Evolutionary conservation across 257 asterid species (phyloP).

Genomic region (Solanum ossicruentum): DNA sequence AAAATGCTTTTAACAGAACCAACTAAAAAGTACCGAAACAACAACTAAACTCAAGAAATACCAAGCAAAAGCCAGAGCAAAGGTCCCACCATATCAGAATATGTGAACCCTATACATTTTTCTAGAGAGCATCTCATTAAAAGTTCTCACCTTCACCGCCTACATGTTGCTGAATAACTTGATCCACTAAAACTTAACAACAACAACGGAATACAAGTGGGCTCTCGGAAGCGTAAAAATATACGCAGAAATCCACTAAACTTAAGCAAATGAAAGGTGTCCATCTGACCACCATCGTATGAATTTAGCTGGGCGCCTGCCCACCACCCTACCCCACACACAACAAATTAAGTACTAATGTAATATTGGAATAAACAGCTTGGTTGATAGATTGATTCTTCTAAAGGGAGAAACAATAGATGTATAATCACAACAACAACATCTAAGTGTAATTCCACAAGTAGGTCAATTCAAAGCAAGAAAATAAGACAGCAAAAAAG

Average conservation of each 20-base stretch:
- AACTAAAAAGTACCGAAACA: not conserved
- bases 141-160: not conserved
- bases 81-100: not conserved
- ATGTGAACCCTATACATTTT: not conserved
- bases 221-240: too few species aligned
- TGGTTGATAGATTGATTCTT: not conserved
- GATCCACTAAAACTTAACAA: not conserved
- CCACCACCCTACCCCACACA: too few species aligned
- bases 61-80: not conserved
- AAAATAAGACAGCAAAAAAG: not conserved
- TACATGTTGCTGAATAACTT: not conserved
- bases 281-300: too few species aligned
- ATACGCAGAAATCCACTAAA: not conserved
- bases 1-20: not conserved
- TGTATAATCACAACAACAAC: not conserved
- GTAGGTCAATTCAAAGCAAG: not conserved
- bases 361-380: not conserved
- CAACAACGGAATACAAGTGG: too few species aligned
- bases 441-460: too few species aligned
- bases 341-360: not conserved
- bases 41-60: not conserved
- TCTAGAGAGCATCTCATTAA: not conserved
- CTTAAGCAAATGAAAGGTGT: not conserved
- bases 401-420: not conserved
- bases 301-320: not conserved